These are phyloP conservation scores for Sphaceloma murrayae DNA, from an alignment of 2,329 filamentous ascomycete genomes.

Conservation along the genomic window DNA sequence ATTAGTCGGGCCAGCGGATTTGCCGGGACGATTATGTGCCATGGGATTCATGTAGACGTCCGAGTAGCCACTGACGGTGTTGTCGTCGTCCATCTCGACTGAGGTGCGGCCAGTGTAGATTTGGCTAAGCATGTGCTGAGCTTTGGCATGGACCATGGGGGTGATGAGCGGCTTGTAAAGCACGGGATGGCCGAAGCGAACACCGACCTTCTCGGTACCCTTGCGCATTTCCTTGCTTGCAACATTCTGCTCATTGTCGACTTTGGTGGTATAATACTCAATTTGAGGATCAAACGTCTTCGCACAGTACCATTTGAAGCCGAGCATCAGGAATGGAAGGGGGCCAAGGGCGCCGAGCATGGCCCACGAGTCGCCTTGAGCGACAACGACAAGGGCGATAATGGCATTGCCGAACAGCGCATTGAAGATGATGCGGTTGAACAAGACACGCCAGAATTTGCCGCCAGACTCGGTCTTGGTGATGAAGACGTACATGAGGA, in stretches of 20 bases:
- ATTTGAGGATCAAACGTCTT: slow-evolving; percentile 67
- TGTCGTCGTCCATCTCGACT: slow-evolving; percentile 55
- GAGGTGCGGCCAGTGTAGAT: slow-evolving; percentile 66
- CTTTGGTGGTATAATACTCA: slow-evolving; percentile 64
- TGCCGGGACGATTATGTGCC: slow-evolving; percentile 51
- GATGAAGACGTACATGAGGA: slow-evolving; percentile 82
- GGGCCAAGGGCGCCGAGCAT: slow-evolving; percentile 61
- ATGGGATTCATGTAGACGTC: slow-evolving; percentile 81
- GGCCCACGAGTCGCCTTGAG: slow-evolving; percentile 45
- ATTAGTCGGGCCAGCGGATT: slow-evolving; percentile 40
- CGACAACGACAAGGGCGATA: slow-evolving; percentile 65
- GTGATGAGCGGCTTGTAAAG: slow-evolving; percentile 83
- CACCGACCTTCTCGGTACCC: slow-evolving; percentile 59
- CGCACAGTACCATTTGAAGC: slow-evolving; percentile 80
- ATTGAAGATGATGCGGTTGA: slow-evolving; percentile 85
- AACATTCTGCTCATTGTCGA: slow-evolving; percentile 26
- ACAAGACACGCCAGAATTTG: slow-evolving; percentile 80
- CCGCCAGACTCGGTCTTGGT: slow-evolving; percentile 96
- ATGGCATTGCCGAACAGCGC: slow-evolving; percentile 69
- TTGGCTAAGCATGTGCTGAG: slow-evolving; percentile 74
- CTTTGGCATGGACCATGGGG: slow-evolving; percentile 89
- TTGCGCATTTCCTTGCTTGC: slow-evolving; percentile 33
- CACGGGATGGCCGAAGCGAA: slow-evolving; percentile 81
- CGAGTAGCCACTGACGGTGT: slow-evolving; percentile 60
- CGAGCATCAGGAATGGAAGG: slow-evolving; percentile 65